Evolutionary conservation across 331 rosid genomes (phyloP).

Genomic region (Quercus phellos): DNA sequence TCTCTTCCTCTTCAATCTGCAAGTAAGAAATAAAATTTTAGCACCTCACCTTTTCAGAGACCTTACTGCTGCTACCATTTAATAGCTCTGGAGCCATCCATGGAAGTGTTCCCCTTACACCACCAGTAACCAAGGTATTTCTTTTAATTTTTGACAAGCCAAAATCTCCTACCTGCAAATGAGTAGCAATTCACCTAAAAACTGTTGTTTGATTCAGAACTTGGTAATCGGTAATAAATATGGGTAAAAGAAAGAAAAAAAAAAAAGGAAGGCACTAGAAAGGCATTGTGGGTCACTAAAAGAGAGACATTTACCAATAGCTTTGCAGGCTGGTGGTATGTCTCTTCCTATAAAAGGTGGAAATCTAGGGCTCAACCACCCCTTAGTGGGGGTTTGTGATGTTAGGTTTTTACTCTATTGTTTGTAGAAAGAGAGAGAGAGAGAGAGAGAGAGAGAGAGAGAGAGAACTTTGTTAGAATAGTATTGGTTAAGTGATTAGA

Average conservation of each 20-base stretch:
- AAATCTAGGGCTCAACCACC: not conserved
- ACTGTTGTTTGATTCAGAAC: not conserved
- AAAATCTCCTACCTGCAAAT: conserved; percentile 45
- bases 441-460: not conserved
- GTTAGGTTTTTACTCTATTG: not conserved
- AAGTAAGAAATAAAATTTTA: not conserved
- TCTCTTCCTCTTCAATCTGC: not conserved
- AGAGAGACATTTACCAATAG: not conserved
- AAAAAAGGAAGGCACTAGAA: not conserved
- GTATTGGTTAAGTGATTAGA: no score
- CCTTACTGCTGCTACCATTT: conserved; percentile 51
- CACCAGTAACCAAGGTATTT: conserved; percentile 50
- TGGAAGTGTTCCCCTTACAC: conserved; percentile 55
- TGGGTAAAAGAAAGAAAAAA: not conserved
- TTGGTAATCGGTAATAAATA: not conserved
- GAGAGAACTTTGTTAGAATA: not conserved
- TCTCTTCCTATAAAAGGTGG: not conserved
- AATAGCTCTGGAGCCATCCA: conserved; percentile 62
- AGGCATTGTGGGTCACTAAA: not conserved
- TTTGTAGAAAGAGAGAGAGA: not conserved
- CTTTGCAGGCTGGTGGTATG: not conserved
- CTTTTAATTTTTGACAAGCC: conserved; percentile 54
- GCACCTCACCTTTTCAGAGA: conserved; percentile 46
- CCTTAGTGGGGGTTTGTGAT: not conserved
- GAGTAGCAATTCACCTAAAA: not conserved